A percentile compares a stretch with the other conserved stretches of the same genome.
Conservation (phyloP, 352 stramenopile genomes). For the Globisporangium radiosum region DNA sequence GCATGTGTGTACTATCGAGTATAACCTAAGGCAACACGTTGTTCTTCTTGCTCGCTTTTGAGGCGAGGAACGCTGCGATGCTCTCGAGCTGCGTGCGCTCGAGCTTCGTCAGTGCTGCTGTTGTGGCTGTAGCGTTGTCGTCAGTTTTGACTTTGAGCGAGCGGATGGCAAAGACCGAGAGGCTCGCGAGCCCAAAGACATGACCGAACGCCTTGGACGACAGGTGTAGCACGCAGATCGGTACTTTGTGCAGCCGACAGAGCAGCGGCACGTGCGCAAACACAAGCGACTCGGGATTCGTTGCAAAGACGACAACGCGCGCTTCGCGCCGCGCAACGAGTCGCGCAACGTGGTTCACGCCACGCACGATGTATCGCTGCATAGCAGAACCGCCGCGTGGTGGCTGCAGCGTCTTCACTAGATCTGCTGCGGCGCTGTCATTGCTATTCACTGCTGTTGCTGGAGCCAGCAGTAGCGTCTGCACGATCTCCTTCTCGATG, state of each 20-base stretch:
- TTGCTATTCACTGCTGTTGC: neutral
- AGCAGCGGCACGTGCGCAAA: constrained; percentile 67
- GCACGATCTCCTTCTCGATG: constrained; percentile 51
- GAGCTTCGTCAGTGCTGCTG: neutral
- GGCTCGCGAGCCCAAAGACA: constrained; percentile 48
- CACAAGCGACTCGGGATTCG: constrained; percentile 43
- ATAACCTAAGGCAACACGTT: constrained; percentile 9
- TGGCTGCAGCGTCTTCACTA: neutral
- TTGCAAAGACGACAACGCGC: constrained; percentile 60
- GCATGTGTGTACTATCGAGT: neutral
- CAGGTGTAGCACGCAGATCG: constrained; percentile 63
- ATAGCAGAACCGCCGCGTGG: constrained; percentile 1
- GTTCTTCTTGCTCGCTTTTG: constrained; percentile 55
- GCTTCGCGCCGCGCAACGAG: constrained; percentile 35
- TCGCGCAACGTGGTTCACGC: constrained; percentile 53
- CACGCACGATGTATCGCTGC: constrained; percentile 27
- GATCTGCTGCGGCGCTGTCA: neutral
- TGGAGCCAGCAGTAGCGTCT: constrained; percentile 9
- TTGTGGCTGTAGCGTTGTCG: neutral
- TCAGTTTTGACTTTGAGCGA: constrained; percentile 5
- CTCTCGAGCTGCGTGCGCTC: constrained; percentile 43
- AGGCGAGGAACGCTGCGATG: constrained; percentile 51
- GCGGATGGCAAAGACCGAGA: constrained; percentile 46
- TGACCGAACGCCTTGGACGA: constrained; percentile 60
- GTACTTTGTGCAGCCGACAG: constrained; percentile 56